Percentiles rank a stretch among this genome's conserved stretches.
These are phyloP conservation scores for Oidiodendron maius DNA, from an alignment of 495 filamentous ascomycete species.

Conservation along the genomic window DNA sequence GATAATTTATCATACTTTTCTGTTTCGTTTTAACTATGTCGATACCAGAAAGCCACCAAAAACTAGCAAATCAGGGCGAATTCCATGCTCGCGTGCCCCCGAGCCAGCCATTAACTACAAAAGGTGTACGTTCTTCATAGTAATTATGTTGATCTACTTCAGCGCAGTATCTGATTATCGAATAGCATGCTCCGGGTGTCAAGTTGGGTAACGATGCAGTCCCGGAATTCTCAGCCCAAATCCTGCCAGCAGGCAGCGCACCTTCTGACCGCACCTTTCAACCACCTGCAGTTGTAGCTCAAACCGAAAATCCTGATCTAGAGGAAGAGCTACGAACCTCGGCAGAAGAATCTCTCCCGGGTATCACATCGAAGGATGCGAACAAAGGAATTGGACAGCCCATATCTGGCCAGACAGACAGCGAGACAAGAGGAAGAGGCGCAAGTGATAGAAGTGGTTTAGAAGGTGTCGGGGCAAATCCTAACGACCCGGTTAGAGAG, in stretches of 20 bases:
- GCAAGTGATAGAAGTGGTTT: constrained; percentile 50
- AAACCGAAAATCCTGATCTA: constrained; percentile 39
- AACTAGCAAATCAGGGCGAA: constrained; percentile 49
- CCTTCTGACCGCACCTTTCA: constrained; percentile 54
- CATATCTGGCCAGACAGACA: constrained; percentile 50
- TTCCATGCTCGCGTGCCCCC: constrained; percentile 47
- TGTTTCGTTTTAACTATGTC: too few relatives aligned
- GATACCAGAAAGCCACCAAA: constrained; percentile 43
- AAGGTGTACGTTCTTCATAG: constrained; percentile 43
- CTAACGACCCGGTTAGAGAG: constrained; percentile 25
- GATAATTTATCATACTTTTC: too few relatives aligned
- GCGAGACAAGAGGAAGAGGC: constrained; percentile 49
- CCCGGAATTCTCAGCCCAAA: constrained; percentile 59
- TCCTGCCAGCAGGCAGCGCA: constrained; percentile 57
- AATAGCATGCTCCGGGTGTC: constrained; percentile 61
- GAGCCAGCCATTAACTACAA: constrained; percentile 44
- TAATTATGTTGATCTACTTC: neutral
- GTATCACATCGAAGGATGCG: constrained; percentile 58
- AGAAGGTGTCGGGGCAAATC: constrained; percentile 43
- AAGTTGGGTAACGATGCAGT: constrained; percentile 52
- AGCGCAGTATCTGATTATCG: constrained; percentile 8
- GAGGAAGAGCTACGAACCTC: constrained; percentile 34
- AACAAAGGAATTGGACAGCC: constrained; percentile 57
- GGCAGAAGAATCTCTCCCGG: constrained; percentile 50
- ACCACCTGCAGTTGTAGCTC: constrained; percentile 40